Percentiles rank a stretch among this genome's conserved stretches.
phyloP scores from a whole-genome alignment of 169 alveolate genomes.

The Cryptosporidium meleagridis region DNA sequence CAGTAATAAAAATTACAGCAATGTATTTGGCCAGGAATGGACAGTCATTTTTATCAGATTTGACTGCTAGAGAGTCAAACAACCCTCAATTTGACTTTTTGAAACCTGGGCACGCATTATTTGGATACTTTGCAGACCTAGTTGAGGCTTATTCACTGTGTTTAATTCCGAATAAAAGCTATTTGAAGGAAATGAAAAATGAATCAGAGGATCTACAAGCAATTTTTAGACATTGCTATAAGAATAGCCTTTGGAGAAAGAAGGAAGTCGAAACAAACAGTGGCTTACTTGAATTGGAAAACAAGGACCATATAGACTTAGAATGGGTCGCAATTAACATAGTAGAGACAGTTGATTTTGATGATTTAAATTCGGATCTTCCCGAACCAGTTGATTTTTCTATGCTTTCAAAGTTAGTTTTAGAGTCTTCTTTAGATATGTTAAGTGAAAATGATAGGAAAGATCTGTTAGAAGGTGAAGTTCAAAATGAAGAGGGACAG shows the following conservation, averaged over 20 bases:
- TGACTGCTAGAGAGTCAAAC: conserved; percentile 87
- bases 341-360: conserved; percentile 76
- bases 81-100: conserved; percentile 94
- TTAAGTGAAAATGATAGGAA: conserved; percentile 59
- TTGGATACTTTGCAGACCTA: conserved; percentile 92
- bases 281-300: conserved; percentile 78
- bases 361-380: conserved; percentile 1
- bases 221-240: conserved; percentile 41
- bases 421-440: conserved; percentile 51
- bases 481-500: conserved; percentile 65
- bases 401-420: conserved; percentile 40
- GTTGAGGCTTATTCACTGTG: conserved; percentile 95
- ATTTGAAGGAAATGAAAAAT: conserved; percentile 85
- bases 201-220: conserved; percentile 81
- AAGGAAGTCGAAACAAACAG: conserved; percentile 80
- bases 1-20: conserved; percentile 94
- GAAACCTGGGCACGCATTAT: conserved; percentile 94
- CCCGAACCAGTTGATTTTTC: conserved; percentile 69
- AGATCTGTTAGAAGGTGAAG: conserved; percentile 70
- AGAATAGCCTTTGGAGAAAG: conserved; percentile 79
- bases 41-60: conserved; percentile 92
- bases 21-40: conserved; percentile 97
- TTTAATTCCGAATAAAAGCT: conserved; percentile 90
- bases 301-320: conserved; percentile 76
- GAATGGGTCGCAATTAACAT: conserved; percentile 78